Evolutionary conservation across 805 yeast genomes (phyloP).

Genomic region (Cyberlindnera euphorbiiphila): DNA sequence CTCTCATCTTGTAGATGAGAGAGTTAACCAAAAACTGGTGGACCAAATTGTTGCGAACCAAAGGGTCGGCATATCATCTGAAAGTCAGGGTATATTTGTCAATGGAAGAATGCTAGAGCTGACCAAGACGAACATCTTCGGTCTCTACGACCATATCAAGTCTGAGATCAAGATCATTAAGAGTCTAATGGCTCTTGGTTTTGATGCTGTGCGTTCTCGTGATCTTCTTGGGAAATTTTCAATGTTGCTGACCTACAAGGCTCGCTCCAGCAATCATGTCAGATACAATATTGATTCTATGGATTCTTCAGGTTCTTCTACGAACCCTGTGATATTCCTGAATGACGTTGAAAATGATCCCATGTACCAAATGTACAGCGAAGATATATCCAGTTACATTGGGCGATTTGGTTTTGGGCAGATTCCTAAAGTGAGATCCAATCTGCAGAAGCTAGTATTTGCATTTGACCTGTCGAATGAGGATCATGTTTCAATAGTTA

Average conservation of each 20-base stretch:
- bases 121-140: constrained; percentile 40
- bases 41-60: constrained; percentile 31
- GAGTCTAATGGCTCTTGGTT: constrained; percentile 30
- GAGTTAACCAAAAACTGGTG: constrained; percentile 26
- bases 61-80: constrained; percentile 36
- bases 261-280: constrained; percentile 13
- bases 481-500: constrained; percentile 46
- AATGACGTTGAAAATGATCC: constrained; percentile 71
- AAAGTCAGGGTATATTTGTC: constrained; percentile 51
- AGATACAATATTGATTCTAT: constrained; percentile 27
- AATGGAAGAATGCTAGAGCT: constrained; percentile 65
- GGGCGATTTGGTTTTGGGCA: constrained; percentile 49
- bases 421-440: constrained; percentile 67
- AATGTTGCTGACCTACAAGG: constrained; percentile 22
- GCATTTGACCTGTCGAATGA: constrained; percentile 56
- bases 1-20: constrained; percentile 23
- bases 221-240: constrained; percentile 40
- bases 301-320: not conserved
- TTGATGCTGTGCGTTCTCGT: constrained; percentile 32
- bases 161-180: constrained; percentile 32
- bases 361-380: constrained; percentile 44
- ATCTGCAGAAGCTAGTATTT: constrained; percentile 71
- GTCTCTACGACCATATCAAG: constrained; percentile 37
- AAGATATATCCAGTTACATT: constrained; percentile 45
- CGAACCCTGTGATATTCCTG: constrained; percentile 52